Base-by-base conservation (phyloP, 306 rosid species). In the Cicer yamashitae region DNA sequence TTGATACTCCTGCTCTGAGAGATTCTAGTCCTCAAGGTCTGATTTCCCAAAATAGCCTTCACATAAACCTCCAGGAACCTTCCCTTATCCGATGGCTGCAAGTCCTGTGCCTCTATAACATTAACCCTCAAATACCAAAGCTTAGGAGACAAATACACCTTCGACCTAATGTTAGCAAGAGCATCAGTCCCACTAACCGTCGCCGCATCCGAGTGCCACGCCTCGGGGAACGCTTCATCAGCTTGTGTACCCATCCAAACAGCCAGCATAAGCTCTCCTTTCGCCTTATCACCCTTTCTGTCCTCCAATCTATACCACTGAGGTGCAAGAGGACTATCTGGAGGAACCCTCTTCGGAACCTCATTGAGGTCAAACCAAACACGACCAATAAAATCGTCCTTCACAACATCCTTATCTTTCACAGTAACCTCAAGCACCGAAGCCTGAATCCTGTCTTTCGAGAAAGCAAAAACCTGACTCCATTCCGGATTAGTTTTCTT, bases 191-290 rank as follows among this genome's bases (percentile, higher is more conserved):
- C 97, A n/a, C 93, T 89, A 51, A 94, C 94, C 0, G 97, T 86
- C 0, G 94, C 97, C 1, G 98, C 94, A 78, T 94, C 98, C 0
- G 98, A 94, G 79, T 94, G 97, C 98, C 98, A 94, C 1, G 98
- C 98, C 70, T 94, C 98, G 7, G 98, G 94, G 79, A 94, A 94
- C 0, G 96, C 98, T 83, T 94, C 98, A 79, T 94, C 98, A 12
- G 98, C 98, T 69, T 94, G 98, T 18, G 97, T 94, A 13, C 98
- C 98, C 96, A 91, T 90, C 98, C 98, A 94, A 51, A 94, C 98
- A 67, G 98, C 98, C 78, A 94, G 80, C 97, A 94, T 94, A n/a
- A 94, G 84, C 86, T 94, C 98, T 56, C 97, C 98, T 73, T 52
- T 91, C 2, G 67, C 89, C 89, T 94, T 94, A 18, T 77, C 87